These are phyloP conservation scores for Carex pumila DNA, from an alignment of 176 grass and related monocot genomes.

Conservation along the genomic window DNA sequence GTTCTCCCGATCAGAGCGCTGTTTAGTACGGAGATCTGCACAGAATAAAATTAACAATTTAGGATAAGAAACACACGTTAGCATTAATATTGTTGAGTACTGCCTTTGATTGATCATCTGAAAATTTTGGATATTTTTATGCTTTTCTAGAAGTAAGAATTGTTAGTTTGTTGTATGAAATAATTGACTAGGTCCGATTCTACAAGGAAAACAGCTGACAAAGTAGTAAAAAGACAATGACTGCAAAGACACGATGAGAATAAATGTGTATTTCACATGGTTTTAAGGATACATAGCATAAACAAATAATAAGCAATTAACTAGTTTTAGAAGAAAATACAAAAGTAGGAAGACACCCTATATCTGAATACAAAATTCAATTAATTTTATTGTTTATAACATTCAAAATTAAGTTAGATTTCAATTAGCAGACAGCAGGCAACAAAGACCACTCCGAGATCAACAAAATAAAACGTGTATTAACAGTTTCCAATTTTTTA, in stretches of 20 bases:
- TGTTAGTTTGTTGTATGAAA: neutral
- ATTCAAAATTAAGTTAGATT: neutral
- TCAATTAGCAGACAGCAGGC: neutral
- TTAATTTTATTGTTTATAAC: neutral
- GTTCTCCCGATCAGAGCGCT: slow-evolving; percentile 48
- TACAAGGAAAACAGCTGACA: neutral
- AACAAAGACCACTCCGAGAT: neutral
- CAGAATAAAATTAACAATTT: slow-evolving; percentile 14
- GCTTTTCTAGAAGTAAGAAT: neutral
- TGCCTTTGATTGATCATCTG: neutral
- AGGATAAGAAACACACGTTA: neutral
- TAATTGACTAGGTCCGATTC: neutral
- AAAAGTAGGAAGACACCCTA: neutral
- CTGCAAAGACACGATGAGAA: neutral
- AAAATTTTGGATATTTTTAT: neutral
- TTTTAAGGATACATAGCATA: neutral
- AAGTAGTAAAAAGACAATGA: neutral
- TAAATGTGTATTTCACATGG: neutral
- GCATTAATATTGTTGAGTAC: neutral
- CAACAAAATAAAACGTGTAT: neutral
- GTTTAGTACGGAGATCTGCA: slow-evolving; percentile 59
- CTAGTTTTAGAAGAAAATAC: neutral
- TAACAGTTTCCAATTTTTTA: neutral
- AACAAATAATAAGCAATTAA: neutral
- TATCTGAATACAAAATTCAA: neutral